phyloP scores from a whole-genome alignment of 139 green algal genomes.

The Zygnema circumcarinatum region DNA sequence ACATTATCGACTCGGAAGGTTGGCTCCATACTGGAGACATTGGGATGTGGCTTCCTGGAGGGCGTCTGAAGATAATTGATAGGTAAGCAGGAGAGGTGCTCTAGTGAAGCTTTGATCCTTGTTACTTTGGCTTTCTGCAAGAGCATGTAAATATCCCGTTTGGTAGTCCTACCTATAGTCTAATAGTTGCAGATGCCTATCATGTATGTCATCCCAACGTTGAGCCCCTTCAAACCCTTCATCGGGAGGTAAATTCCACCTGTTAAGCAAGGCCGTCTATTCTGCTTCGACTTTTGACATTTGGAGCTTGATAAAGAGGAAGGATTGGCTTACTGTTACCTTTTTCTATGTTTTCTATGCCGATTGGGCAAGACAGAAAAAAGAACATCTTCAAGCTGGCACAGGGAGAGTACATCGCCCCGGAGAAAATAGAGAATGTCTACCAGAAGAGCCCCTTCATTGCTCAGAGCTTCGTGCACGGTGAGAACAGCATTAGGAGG shows the following conservation, averaged over 20 bases:
- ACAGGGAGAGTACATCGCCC: slow-evolving; percentile 94
- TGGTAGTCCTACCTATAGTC: too few species aligned
- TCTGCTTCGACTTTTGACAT: background rate
- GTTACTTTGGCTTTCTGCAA: too few species aligned
- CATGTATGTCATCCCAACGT: too few species aligned
- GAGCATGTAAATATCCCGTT: too few species aligned
- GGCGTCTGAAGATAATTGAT: slow-evolving; percentile 86
- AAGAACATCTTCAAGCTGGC: slow-evolving; percentile 70
- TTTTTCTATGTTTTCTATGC: background rate
- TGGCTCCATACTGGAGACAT: slow-evolving; percentile 72
- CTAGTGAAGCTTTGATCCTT: too few species aligned
- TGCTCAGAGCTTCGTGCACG: slow-evolving; percentile 65
- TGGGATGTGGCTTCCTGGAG: slow-evolving; percentile 63
- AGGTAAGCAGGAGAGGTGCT: slow-evolving; percentile 14
- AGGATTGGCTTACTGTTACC: background rate
- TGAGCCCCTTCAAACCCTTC: too few species aligned
- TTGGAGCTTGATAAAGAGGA: background rate
- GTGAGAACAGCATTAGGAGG: slow-evolving; percentile 16
- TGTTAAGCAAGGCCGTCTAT: too few species aligned
- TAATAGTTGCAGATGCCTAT: too few species aligned
- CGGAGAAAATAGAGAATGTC: slow-evolving; percentile 96
- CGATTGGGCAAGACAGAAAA: slow-evolving; percentile 45
- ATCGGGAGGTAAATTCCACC: too few species aligned
- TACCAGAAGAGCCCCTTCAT: slow-evolving; percentile 63
- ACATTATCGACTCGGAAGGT: slow-evolving; percentile 64